Base-by-base conservation (phyloP, 2,329 filamentous ascomycete genomes). In the Orbilia javanica region DNA sequence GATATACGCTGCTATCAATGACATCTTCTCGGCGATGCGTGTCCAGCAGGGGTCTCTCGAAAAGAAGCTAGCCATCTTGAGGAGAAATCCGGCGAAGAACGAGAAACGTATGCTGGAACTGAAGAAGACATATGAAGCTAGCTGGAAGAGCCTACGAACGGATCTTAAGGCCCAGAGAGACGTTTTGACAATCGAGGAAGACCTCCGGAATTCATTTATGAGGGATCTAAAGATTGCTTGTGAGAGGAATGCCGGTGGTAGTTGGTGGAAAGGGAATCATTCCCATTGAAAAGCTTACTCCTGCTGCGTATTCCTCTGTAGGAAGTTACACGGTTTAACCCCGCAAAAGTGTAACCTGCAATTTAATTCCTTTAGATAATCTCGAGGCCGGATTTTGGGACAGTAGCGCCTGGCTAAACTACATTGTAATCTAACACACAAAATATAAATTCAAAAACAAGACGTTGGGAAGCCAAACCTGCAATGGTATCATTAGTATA, bases 101-200 rank as follows among this genome's bases (percentile, higher is more conserved):
- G 50, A 77, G 18, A 46, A n/a, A 13, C 8, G 67, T 6, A 71
- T 71, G 13, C 10, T 27, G 18, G 60, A 77, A 10, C 52, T 77
- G 7, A 71, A 71, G 52, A 66, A 60, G n/a, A 20, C 34, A 5
- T 77, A 77, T 18, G 73, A 77, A 20, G 27, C 66, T 10, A 71
- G 62, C 60, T 71, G 60, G 66, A 77, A 31, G 52, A 77, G 50
- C 48, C 52, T 77, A n/a, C 25, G 66, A 18, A 62, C 52, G 11
- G 67, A 70, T 18, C 73, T 77, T 1, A 70, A 67, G 15, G 73
- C 73, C 3, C 73, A 77, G n/a, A 48, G 67, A 11, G 73, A 77
- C 22, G 66, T 77, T 11, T 44, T 77, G 11, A 66, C 73, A 11
- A 71, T 71, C 13, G 66, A 77, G 36, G 73, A 77, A 20, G 66